These are phyloP conservation scores for Oxytropis ochrocephala DNA, from an alignment of 306 rosid genomes.

Conservation along the genomic window DNA sequence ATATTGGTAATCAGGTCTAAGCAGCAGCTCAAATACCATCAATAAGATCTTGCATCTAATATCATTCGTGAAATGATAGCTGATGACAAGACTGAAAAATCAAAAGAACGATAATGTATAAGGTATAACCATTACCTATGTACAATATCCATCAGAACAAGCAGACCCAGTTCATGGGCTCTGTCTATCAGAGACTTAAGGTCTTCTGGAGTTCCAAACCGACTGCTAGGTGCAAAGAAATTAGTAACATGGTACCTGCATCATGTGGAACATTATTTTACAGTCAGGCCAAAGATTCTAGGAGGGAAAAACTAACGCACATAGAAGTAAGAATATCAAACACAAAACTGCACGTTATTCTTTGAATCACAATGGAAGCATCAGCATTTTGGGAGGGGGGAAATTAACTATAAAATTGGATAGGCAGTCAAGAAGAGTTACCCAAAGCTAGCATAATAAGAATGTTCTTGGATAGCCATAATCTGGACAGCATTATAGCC, in stretches of 20 bases:
- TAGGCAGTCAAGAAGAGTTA: constrained; percentile 28
- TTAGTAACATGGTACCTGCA: constrained; percentile 94
- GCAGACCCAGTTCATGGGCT: constrained; percentile 93
- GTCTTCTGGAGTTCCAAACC: constrained; percentile 96
- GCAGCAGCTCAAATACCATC: constrained; percentile 9
- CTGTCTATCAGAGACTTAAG: constrained; percentile 85
- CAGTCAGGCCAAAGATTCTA: not conserved
- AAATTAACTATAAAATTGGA: not conserved
- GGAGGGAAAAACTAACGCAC: constrained; percentile 7
- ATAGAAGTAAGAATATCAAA: constrained; percentile 15
- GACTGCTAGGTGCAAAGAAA: constrained; percentile 97
- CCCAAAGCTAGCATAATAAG: constrained; percentile 99
- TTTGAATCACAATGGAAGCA: constrained; percentile 7
- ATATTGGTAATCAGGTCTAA: constrained; percentile 26
- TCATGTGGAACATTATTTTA: constrained; percentile 16
- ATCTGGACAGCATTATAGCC: constrained; percentile 99
- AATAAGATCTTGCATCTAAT: constrained; percentile 10
- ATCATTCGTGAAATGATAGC: constrained; percentile 8
- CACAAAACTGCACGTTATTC: not conserved
- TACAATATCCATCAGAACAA: constrained; percentile 99
- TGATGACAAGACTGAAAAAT: not conserved
- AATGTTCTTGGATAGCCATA: constrained; percentile 99
- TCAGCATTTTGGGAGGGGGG: not conserved
- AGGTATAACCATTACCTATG: constrained; percentile 60
- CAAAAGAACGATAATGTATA: not conserved